Conservation (phyloP, 2,329 filamentous ascomycete species). For the Apiospora marii region DNA sequence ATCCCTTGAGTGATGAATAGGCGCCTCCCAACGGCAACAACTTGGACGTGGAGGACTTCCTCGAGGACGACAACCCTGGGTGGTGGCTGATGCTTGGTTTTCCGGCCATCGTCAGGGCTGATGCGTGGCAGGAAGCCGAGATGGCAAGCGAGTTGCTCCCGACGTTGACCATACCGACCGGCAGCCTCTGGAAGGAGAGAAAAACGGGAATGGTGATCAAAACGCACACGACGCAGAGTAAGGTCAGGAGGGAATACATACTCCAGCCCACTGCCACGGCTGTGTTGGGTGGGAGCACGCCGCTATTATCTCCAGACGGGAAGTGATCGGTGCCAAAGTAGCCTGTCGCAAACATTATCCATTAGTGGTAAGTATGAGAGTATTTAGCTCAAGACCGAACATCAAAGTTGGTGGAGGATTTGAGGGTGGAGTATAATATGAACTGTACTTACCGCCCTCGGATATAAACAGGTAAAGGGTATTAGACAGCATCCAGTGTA, state of each 20-base stretch:
- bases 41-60: neutral
- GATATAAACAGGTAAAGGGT: slow-evolving; percentile 45
- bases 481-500: slow-evolving; percentile 54
- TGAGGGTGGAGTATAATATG: no score
- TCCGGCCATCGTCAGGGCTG: slow-evolving; percentile 20
- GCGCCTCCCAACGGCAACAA: neutral
- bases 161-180: slow-evolving; percentile 30
- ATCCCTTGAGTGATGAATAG: neutral
- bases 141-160: slow-evolving; percentile 37
- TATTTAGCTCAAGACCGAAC: no score
- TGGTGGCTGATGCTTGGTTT: neutral
- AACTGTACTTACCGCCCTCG: slow-evolving; percentile 31
- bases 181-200: slow-evolving; percentile 31
- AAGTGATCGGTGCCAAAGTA: neutral
- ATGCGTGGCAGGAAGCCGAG: slow-evolving; percentile 36
- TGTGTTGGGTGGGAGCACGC: neutral
- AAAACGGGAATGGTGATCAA: slow-evolving; percentile 26
- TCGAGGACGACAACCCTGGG: neutral
- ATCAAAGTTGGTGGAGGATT: no score
- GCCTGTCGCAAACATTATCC: neutral
- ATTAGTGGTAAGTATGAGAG: neutral
- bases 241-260: neutral
- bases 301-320: neutral
- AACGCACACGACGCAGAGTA: neutral
- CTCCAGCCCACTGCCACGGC: neutral